These are phyloP conservation scores for Cercospora janseana DNA, from an alignment of 2,329 filamentous ascomycete species.

Conservation along the genomic window DNA sequence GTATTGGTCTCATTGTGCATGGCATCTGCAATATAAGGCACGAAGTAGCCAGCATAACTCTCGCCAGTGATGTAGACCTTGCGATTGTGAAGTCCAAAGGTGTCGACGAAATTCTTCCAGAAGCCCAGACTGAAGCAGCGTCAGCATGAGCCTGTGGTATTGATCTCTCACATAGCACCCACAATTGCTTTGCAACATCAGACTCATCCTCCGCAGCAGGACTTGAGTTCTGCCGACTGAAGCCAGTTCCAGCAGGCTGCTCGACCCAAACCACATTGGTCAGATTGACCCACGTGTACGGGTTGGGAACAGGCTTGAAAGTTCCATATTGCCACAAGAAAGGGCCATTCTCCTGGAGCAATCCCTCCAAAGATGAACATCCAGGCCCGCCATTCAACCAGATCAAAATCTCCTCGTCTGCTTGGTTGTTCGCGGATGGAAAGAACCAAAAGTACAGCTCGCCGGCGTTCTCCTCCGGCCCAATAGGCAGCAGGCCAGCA, in stretches of 20 bases:
- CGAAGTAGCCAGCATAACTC: constrained; percentile 37
- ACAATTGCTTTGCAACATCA: constrained; percentile 39
- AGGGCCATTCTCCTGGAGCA: constrained; percentile 49
- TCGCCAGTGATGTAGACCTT: constrained; percentile 70
- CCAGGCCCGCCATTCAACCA: constrained; percentile 46
- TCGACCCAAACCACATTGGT: constrained; percentile 49
- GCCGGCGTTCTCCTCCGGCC: constrained; percentile 29
- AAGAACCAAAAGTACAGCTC: constrained; percentile 54
- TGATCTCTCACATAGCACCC: constrained; percentile 40
- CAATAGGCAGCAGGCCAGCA: constrained; percentile 37
- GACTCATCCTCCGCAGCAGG: constrained; percentile 42
- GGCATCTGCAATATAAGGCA: constrained; percentile 69
- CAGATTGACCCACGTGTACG: constrained; percentile 53
- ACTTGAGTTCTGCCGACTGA: constrained; percentile 35
- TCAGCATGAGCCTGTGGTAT: constrained; percentile 38
- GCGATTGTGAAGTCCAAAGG: constrained; percentile 50
- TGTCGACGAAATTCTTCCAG: constrained; percentile 51
- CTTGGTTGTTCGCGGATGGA: constrained; percentile 41
- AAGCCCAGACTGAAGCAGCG: constrained; percentile 35
- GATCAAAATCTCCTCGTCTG: constrained; percentile 45
- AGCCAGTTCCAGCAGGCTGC: constrained; percentile 45
- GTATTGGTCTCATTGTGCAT: constrained; percentile 69
- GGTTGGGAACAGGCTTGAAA: constrained; percentile 46
- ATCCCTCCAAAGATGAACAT: constrained; percentile 47
- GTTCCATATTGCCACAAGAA: constrained; percentile 50